Percentiles rank a stretch among this genome's conserved stretches.
Evolutionary conservation across 208 protist species (phyloP).

Genomic region (Trypanosoma caninum): DNA sequence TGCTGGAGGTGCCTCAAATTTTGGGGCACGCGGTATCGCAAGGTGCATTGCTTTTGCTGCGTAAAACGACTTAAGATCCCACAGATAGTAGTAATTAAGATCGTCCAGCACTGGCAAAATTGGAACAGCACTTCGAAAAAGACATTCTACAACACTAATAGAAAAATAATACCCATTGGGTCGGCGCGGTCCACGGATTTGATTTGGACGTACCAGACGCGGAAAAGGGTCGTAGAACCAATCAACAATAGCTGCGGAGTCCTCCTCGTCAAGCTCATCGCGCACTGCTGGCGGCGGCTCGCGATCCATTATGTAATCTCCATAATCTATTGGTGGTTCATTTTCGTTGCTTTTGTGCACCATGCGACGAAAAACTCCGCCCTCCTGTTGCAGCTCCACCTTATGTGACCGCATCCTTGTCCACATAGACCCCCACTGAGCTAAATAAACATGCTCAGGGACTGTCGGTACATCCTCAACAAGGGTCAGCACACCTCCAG

Average conservation of each 20-base stretch:
- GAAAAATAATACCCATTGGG: constrained; percentile 93
- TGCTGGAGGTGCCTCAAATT: constrained; percentile 87
- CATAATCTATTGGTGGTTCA: constrained; percentile 99
- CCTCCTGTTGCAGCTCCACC: constrained; percentile 74
- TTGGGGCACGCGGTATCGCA: constrained; percentile 99
- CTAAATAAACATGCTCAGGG: constrained; percentile 98
- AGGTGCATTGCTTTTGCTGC: constrained; percentile 99
- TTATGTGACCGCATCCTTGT: constrained; percentile 99
- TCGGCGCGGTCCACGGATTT: constrained; percentile 74
- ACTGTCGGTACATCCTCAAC: constrained; percentile 99
- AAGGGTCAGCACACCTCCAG: constrained; percentile 99
- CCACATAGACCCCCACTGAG: constrained; percentile 99
- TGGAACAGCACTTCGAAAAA: constrained; percentile 95
- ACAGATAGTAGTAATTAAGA: constrained; percentile 99
- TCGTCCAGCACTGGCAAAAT: constrained; percentile 98
- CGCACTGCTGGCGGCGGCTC: constrained; percentile 94
- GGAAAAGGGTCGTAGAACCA: constrained; percentile 99
- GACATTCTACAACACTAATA: constrained; percentile 74
- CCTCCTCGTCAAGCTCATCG: constrained; percentile 98
- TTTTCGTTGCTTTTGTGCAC: constrained; percentile 99
- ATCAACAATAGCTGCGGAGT: constrained; percentile 96
- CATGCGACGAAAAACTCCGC: constrained; percentile 88
- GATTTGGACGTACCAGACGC: constrained; percentile 90
- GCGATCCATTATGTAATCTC: constrained; percentile 98
- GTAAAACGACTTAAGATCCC: constrained; percentile 99